phyloP scores from a whole-genome alignment of 176 grass and related monocot species.

The Cenchrus americanus region DNA sequence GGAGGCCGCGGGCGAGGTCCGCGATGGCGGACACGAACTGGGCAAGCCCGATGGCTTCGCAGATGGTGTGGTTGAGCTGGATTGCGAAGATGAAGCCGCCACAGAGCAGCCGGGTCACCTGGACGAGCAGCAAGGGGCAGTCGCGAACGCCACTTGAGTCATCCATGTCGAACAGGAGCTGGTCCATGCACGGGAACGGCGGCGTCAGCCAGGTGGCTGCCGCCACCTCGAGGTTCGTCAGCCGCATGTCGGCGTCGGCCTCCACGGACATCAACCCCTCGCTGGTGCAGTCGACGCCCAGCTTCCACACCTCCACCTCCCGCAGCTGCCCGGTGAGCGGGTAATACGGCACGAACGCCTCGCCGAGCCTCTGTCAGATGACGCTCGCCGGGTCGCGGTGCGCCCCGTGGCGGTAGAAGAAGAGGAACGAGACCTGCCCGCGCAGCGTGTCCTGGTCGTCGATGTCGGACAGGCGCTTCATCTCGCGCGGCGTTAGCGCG shows the following conservation, averaged over 20 bases:
- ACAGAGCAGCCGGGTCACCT: constrained; percentile 67
- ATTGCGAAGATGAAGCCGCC: constrained; percentile 56
- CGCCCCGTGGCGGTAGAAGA: constrained; percentile 38
- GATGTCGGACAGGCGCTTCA: constrained; percentile 63
- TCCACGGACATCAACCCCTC: constrained; percentile 55
- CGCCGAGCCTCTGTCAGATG: constrained; percentile 26
- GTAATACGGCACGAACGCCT: constrained; percentile 60
- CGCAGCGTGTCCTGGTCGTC: constrained; percentile 59
- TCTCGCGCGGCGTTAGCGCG: constrained; percentile 31
- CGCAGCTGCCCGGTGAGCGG: constrained; percentile 51
- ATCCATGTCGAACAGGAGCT: constrained; percentile 44
- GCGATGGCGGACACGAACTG: constrained; percentile 52
- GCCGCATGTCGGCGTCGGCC: constrained; percentile 60
- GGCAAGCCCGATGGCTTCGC: constrained; percentile 42
- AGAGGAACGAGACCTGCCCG: background rate
- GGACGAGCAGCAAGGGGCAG: constrained; percentile 49
- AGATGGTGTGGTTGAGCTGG: constrained; percentile 57
- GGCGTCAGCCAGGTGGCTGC: background rate
- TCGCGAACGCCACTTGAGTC: background rate
- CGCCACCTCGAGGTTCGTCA: constrained; percentile 36
- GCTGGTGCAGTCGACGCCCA: constrained; percentile 60
- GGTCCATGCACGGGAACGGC: constrained; percentile 51
- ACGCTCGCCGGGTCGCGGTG: constrained; percentile 30
- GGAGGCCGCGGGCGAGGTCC: constrained; percentile 39
- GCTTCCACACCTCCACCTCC: constrained; percentile 42